These are phyloP conservation scores for Lepraria neglecta DNA, from an alignment of 495 filamentous ascomycete species.

Conservation along the genomic window DNA sequence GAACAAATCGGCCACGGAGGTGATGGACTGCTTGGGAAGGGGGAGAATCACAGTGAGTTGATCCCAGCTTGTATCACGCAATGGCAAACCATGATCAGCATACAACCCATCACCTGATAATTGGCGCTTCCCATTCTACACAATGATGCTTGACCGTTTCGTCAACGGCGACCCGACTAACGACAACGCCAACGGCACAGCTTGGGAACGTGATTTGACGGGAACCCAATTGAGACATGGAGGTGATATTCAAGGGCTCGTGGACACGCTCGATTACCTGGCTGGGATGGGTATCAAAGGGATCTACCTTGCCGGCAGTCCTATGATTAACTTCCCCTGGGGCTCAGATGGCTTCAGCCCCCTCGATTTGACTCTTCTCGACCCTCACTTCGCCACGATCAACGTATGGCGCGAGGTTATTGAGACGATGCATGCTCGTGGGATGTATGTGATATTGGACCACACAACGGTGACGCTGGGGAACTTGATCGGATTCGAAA, in stretches of 20 bases:
- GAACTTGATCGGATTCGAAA: slow-evolving; percentile 44
- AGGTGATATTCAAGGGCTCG: slow-evolving; percentile 35
- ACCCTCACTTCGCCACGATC: slow-evolving; percentile 37
- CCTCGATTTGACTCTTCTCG: slow-evolving; percentile 37
- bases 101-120: slow-evolving; percentile 39
- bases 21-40: slow-evolving; percentile 39
- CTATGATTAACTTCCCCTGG: slow-evolving; percentile 41
- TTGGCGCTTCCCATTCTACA: slow-evolving; percentile 42
- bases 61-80: background rate
- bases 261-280: slow-evolving; percentile 38
- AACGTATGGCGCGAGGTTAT: slow-evolving; percentile 35
- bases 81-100: slow-evolving; percentile 13
- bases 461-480: slow-evolving; percentile 42
- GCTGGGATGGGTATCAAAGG: slow-evolving; percentile 40
- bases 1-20: slow-evolving; percentile 33
- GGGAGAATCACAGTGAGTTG: slow-evolving; percentile 33
- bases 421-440: slow-evolving; percentile 34
- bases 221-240: slow-evolving; percentile 40
- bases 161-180: slow-evolving; percentile 40
- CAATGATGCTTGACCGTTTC: slow-evolving; percentile 38
- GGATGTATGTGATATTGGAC: slow-evolving; percentile 40
- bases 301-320: slow-evolving; percentile 37
- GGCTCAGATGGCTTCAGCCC: slow-evolving; percentile 40
- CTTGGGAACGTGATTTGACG: slow-evolving; percentile 36
- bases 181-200: slow-evolving; percentile 37